Percentiles rank a stretch among this genome's conserved stretches.
Conservation (phyloP, 2,329 filamentous ascomycete species). For the Salinomyces thailandicus region DNA sequence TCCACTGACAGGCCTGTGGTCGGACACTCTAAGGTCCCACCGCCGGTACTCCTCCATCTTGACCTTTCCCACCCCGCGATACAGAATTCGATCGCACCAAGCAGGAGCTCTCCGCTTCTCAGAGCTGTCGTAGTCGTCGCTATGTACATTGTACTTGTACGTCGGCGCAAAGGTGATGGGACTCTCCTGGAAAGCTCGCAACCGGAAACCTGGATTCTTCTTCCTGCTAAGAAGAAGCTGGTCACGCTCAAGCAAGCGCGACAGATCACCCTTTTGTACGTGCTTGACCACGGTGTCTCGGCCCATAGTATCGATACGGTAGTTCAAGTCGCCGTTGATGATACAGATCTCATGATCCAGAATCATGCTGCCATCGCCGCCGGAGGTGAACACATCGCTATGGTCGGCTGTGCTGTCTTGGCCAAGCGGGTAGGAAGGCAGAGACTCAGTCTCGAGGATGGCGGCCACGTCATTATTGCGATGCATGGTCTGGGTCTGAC, state of each 20-base stretch:
- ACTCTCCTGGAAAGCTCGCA: constrained; percentile 81
- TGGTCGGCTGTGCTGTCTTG: constrained; percentile 41
- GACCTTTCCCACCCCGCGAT: constrained; percentile 67
- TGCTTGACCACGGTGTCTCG: constrained; percentile 85
- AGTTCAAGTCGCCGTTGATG: constrained; percentile 92
- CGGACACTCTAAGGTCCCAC: constrained; percentile 81
- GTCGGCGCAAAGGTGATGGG: constrained; percentile 89
- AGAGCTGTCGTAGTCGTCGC: constrained; percentile 75
- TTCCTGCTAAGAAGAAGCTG: constrained; percentile 82
- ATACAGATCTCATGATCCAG: constrained; percentile 97
- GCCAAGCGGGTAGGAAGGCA: constrained; percentile 53
- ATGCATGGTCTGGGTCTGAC: constrained; percentile 78
- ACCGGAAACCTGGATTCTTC: constrained; percentile 78
- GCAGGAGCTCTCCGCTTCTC: constrained; percentile 91
- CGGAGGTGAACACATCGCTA: constrained; percentile 71
- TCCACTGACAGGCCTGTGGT: constrained; percentile 87
- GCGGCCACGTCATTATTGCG: constrained; percentile 87
- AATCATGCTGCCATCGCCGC: constrained; percentile 91
- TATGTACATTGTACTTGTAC: constrained; percentile 97
- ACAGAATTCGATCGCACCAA: constrained; percentile 93
- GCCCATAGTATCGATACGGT: constrained; percentile 94
- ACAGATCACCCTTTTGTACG: constrained; percentile 67
- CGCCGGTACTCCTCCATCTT: constrained; percentile 79
- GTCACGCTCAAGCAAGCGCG: constrained; percentile 82
- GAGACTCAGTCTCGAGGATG: constrained; percentile 68